Evolutionary conservation across 176 grass and related monocot species (phyloP), one percentile per base, ranked within the genome.

Genomic region (Themeda triandra): DNA sequence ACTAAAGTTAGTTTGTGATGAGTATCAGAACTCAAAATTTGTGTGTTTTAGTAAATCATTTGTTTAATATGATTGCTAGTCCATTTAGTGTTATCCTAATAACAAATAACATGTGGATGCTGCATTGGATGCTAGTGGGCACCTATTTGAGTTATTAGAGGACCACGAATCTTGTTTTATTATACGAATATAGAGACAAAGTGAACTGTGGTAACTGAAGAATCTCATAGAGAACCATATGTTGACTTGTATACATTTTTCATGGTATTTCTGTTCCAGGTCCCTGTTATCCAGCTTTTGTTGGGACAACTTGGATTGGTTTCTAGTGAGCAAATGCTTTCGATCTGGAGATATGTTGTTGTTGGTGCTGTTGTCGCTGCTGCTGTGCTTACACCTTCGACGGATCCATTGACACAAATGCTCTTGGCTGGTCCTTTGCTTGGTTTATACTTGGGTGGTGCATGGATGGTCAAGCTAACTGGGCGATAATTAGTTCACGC

Each of bases 291-390:
- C 81, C 96, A 98, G 83, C 78, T 98, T 10, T 75, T 98, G 59
- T 54, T 98, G 41, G 96, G 96, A 59, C 96, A 98, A 91, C 84
- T 94, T 36, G 96, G 96, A 65, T 74, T 98, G 73, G 91, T 98
- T 30, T 92, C 96, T 4, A 77, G 96, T 11, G 89, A 94, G 7
- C 93, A 98, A 87, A 98, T 96, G 96, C 88, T 98, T 63, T 98
- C 96, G 0, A 96, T 98, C 69, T 98, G 93, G 96, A 95, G 96
- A 93, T 98, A 98, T 14, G 96, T 98, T 73, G 93, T 98, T 3
- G 96, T 98, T 18, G 96, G 96, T 17, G 89, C 96, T 0, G 96
- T 98, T 39, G 87, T 98, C 21, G 93, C 88, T 6, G 96, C 96
- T n/a, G 96, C 96, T 10, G 85, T 98, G 77, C 91, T 98, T 49